Percentiles rank a stretch among this genome's conserved stretches.
Conservation (phyloP, 2,329 filamentous ascomycete genomes). For the Coniochaeta hoffmannii region DNA sequence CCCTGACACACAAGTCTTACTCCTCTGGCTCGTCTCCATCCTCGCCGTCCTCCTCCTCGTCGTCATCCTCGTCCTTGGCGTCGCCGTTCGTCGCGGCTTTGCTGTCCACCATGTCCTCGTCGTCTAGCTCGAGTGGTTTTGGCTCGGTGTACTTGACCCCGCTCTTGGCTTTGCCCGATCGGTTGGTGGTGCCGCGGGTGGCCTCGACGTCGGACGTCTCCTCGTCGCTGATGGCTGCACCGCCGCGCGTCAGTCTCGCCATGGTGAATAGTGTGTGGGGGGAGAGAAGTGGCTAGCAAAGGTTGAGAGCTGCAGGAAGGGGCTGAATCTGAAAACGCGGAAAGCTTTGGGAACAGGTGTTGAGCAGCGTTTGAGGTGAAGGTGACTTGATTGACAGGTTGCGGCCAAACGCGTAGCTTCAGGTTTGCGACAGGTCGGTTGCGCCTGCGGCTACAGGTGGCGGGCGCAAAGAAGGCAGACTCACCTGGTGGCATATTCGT, state of each 20-base stretch:
- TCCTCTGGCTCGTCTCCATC: conserved; percentile 26
- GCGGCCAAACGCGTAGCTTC: neutral
- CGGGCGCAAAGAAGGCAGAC: neutral
- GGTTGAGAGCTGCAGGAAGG: neutral
- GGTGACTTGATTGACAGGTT: too few relatives aligned
- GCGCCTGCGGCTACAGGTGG: neutral
- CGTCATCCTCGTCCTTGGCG: conserved; percentile 10
- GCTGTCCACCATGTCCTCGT: conserved; percentile 14
- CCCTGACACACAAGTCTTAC: conserved; percentile 19
- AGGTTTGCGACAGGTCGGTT: neutral
- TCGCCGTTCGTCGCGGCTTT: conserved; percentile 12
- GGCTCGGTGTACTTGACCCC: conserved; percentile 6
- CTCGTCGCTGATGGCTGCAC: conserved; percentile 34
- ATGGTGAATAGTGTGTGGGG: neutral
- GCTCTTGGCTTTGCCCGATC: neutral
- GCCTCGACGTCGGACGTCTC: conserved; percentile 24
- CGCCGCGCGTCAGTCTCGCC: neutral
- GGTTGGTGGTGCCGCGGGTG: neutral
- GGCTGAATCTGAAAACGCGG: too few relatives aligned
- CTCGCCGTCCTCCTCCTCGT: conserved; percentile 20
- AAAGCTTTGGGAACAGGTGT: too few relatives aligned
- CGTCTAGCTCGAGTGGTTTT: conserved; percentile 10
- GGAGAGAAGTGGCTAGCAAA: neutral
- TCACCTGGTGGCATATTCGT: neutral
- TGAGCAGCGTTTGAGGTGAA: too few relatives aligned